Evolutionary conservation across 176 grass and related monocot genomes (phyloP), one percentile per base, ranked within the genome.

Genomic region (Carex scoparia): DNA sequence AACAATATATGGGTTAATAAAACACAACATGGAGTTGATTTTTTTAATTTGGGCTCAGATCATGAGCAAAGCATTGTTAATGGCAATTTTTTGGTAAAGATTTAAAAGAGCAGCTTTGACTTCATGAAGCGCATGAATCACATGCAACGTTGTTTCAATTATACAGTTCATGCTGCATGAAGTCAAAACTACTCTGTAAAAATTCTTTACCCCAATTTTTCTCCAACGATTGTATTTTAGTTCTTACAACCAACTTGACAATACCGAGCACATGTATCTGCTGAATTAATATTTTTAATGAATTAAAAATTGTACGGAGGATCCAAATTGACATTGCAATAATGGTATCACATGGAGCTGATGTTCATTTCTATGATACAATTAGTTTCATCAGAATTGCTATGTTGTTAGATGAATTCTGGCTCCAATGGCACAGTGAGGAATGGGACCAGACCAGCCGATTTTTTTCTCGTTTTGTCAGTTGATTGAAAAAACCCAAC

Each of bases 361-460:
- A 4, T 76, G 71, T 76, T 74, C n/a, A 76, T 54, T 54, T 76
- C 9, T 76, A 11, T 76, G 71, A 53, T 54, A 76, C 46, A 54
- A 1, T 42, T 54, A 2, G n/a, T 51, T 53, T 69, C 65, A 69
- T 28, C n/a, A 49, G 65, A 67, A 32, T 62, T 67, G 31, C 10
- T 55, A 1, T 55, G 72, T 31, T 32, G 23, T 76, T 76, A 46
- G 42, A 4, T 54, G 44, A 10, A 75, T 53, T 76, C 48, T 76
- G 72, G 23, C 72, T 15, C 46, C 72, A 76, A 27, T 76, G 48
- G 8, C 14, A 48, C 38, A 31, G 72, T 30, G 48, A 31, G 48
- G 5, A 40, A 40, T 5, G 38, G 42, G 48, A 76, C 46, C 19
- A 76, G 71, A 76, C 72, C 10, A 8, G 2, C 1, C 23, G 23